phyloP scores from a whole-genome alignment of 2,329 filamentous ascomycete genomes.

The Aspergillus phoenicis region DNA sequence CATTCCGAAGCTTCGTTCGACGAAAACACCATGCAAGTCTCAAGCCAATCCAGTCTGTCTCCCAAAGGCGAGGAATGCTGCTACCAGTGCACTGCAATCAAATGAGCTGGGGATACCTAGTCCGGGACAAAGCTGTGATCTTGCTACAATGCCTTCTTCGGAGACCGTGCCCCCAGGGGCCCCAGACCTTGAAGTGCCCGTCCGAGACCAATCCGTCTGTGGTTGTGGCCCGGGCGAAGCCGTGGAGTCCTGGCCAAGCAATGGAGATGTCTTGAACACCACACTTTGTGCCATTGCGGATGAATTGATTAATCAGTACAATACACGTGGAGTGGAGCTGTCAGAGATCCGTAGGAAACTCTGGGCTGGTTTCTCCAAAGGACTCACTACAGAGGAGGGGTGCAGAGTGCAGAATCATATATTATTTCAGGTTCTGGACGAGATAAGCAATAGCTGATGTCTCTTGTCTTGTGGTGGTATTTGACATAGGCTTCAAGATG shows the following conservation, averaged over 20 bases:
- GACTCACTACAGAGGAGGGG: conserved; percentile 30
- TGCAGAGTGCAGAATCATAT: conserved; percentile 47
- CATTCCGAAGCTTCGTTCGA: conserved; percentile 34
- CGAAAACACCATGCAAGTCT: neutral
- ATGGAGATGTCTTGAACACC: conserved; percentile 35
- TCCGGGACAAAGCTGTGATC: neutral
- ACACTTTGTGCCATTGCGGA: conserved; percentile 44
- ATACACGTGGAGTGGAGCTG: conserved; percentile 39
- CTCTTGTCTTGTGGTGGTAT: neutral
- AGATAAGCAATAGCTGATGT: conserved; percentile 36
- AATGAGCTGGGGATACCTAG: no score
- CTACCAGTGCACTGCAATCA: neutral
- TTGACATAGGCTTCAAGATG: neutral
- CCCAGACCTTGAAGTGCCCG: neutral
- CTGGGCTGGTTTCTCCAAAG: conserved; percentile 37
- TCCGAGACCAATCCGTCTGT: conserved; percentile 24
- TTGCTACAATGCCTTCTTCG: neutral
- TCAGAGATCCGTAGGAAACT: conserved; percentile 39
- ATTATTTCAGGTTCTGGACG: conserved; percentile 44
- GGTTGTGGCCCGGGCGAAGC: conserved; percentile 25
- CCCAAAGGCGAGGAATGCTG: neutral
- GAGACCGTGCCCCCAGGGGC: neutral
- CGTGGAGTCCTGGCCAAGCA: conserved; percentile 21
- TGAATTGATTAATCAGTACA: conserved; percentile 41
- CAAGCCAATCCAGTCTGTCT: neutral